A percentile compares a stretch with the other conserved stretches of the same genome.
These are phyloP conservation scores for Daldinia bambusicola DNA, from an alignment of 495 filamentous ascomycete genomes.

Conservation along the genomic window DNA sequence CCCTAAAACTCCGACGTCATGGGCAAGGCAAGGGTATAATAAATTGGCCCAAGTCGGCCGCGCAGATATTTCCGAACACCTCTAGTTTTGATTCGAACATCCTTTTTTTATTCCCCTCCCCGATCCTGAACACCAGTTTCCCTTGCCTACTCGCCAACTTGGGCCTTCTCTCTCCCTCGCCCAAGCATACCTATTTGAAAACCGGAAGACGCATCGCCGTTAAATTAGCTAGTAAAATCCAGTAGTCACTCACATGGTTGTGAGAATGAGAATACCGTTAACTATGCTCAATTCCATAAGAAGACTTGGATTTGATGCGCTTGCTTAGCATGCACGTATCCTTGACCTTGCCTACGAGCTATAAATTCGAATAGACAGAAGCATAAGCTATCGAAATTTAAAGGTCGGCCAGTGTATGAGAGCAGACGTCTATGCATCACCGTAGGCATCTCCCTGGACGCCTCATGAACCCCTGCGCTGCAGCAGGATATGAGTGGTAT, in stretches of 20 bases:
- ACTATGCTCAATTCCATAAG: neutral
- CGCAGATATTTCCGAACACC: slow-evolving; percentile 25
- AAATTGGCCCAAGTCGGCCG: slow-evolving; percentile 29
- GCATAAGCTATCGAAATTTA: slow-evolving; percentile 34
- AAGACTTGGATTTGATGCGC: slow-evolving; percentile 9
- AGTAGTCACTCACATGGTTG: slow-evolving; percentile 1
- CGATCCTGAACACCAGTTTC: slow-evolving; percentile 39
- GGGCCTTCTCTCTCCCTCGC: slow-evolving; percentile 12
- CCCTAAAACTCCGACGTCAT: slow-evolving; percentile 37
- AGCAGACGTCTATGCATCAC: slow-evolving; percentile 35
- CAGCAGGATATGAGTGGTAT: slow-evolving; percentile 40
- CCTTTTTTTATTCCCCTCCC: slow-evolving; percentile 31
- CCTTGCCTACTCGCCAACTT: slow-evolving; percentile 29
- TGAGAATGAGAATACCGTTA: slow-evolving; percentile 17
- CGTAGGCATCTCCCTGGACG: slow-evolving; percentile 22
- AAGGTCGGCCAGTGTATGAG: slow-evolving; percentile 34
- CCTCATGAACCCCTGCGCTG: slow-evolving; percentile 34
- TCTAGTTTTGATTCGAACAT: slow-evolving; percentile 33
- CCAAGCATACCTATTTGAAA: slow-evolving; percentile 26
- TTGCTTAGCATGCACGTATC: slow-evolving; percentile 17
- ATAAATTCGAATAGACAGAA: slow-evolving; percentile 16
- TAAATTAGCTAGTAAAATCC: slow-evolving; percentile 16
- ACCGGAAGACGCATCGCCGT: slow-evolving; percentile 16
- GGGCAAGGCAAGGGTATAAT: slow-evolving; percentile 30
- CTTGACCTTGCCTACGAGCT: neutral